A percentile compares a stretch with the other conserved stretches of the same genome.
phyloP scores from a whole-genome alignment of 1,284 basidiomycete genomes.

The Thecaphora thlaspeos region DNA sequence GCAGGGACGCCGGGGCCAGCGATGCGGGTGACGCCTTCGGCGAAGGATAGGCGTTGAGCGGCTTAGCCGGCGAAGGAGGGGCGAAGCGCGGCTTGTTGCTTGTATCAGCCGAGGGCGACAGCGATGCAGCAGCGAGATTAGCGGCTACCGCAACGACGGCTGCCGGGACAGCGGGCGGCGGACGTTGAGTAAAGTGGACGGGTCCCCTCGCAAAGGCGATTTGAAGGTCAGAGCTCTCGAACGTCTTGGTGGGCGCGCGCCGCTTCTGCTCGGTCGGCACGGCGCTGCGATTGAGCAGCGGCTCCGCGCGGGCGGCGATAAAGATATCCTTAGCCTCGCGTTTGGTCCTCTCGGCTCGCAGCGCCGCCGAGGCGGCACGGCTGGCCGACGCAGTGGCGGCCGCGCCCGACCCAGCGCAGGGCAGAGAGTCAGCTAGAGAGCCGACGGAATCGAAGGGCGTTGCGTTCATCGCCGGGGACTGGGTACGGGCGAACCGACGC shows the following conservation, averaged over 20 bases:
- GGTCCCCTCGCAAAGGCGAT: constrained; percentile 48
- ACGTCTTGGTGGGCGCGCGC: constrained; percentile 11
- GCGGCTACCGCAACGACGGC: constrained; percentile 8
- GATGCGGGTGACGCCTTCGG: constrained; percentile 10
- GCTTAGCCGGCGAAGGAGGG: constrained; percentile 1
- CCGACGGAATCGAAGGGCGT: background rate
- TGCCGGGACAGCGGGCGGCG: constrained; percentile 4
- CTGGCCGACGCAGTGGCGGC: constrained; percentile 7
- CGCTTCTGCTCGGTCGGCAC: constrained; percentile 8
- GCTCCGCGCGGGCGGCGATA: constrained; percentile 25
- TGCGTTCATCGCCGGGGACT: too few relatives aligned
- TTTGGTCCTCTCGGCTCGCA: constrained; percentile 15
- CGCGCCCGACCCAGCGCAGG: background rate
- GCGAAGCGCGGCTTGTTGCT: constrained; percentile 2
- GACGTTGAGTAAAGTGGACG: constrained; percentile 28
- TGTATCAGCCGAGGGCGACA: too few relatives aligned
- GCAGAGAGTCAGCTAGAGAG: constrained; percentile 1
- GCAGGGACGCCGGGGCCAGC: constrained; percentile 1
- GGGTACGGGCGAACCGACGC: too few relatives aligned
- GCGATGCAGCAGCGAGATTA: background rate
- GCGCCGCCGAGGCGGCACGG: constrained; percentile 17
- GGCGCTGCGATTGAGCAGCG: constrained; percentile 26
- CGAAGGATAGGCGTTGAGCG: constrained; percentile 4
- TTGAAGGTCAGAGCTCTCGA: constrained; percentile 36
- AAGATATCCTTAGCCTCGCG: constrained; percentile 22